A percentile compares a stretch with the other conserved stretches of the same genome.
These are phyloP conservation scores for Ustanciosporium gigantosporum DNA, from an alignment of 1,284 basidiomycete species.

Conservation along the genomic window DNA sequence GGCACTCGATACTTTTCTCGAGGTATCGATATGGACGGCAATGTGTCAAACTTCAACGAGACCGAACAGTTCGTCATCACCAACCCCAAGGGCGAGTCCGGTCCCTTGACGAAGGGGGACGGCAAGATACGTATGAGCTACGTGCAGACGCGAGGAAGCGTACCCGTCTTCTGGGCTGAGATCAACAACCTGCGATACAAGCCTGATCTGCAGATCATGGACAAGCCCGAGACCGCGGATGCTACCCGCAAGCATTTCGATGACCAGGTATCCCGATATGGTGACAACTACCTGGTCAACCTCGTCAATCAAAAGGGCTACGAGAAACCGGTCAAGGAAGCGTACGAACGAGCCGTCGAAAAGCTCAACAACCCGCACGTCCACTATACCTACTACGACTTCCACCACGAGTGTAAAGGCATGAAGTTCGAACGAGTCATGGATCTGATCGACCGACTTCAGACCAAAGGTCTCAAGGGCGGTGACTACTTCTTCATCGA, in stretches of 20 bases:
- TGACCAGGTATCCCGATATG: slow-evolving; percentile 76
- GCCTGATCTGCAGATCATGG: slow-evolving; percentile 96
- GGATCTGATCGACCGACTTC: slow-evolving; percentile 76
- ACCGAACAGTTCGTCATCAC: slow-evolving; percentile 67
- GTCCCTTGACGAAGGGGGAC: slow-evolving; percentile 61
- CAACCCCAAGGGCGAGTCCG: slow-evolving; percentile 54
- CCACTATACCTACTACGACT: slow-evolving; percentile 95
- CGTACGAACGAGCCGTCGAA: slow-evolving; percentile 79
- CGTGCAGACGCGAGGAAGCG: slow-evolving; percentile 89
- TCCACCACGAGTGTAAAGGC: slow-evolving; percentile 91
- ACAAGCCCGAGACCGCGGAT: slow-evolving; percentile 75
- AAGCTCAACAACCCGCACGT: slow-evolving; percentile 69
- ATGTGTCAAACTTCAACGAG: slow-evolving; percentile 64
- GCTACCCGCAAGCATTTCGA: slow-evolving; percentile 77
- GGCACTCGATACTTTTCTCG: slow-evolving; percentile 97
- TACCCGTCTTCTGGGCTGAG: slow-evolving; percentile 96
- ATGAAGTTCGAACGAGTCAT: slow-evolving; percentile 94
- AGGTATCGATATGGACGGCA: slow-evolving; percentile 75
- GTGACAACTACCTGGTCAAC: slow-evolving; percentile 81
- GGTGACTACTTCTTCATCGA: slow-evolving; percentile 43
- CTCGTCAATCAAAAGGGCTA: slow-evolving; percentile 93
- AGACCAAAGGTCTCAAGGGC: slow-evolving; percentile 70
- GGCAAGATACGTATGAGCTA: slow-evolving; percentile 70
- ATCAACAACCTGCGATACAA: slow-evolving; percentile 95
- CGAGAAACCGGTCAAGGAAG: slow-evolving; percentile 94